Evolutionary conservation across 805 yeast species (phyloP).

Genomic region (Saturnispora ahearnii): DNA sequence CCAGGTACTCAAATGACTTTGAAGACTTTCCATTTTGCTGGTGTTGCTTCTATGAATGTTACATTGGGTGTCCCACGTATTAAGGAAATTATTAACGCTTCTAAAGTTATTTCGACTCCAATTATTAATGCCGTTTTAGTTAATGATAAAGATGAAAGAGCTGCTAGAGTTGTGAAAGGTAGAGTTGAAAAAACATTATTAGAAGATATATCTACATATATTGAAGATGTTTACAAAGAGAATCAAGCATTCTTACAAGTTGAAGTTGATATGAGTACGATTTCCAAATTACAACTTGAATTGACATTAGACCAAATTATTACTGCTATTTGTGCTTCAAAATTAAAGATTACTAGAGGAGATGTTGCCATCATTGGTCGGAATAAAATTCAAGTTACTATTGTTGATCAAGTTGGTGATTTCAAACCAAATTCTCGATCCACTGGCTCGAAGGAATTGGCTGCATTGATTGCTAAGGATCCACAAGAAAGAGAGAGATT

Average conservation of each 20-base stretch:
- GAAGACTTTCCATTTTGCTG: constrained; percentile 79
- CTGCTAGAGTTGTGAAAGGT: constrained; percentile 97
- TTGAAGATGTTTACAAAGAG: constrained; percentile 89
- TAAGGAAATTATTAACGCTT: constrained; percentile 96
- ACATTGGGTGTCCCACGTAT: constrained; percentile 99
- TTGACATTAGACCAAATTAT: constrained; percentile 81
- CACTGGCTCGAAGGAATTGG: constrained; percentile 27
- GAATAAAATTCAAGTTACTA: constrained; percentile 58
- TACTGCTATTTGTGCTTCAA: constrained; percentile 69
- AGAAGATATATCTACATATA: constrained; percentile 77
- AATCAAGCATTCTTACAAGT: constrained; percentile 70
- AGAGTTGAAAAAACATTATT: constrained; percentile 87
- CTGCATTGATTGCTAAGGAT: constrained; percentile 25
- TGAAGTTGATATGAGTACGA: constrained; percentile 72
- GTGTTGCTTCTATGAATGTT: constrained; percentile 98
- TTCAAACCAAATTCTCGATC: constrained; percentile 36
- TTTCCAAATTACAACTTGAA: constrained; percentile 85
- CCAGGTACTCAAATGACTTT: constrained; percentile 99
- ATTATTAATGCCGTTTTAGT: constrained; percentile 91
- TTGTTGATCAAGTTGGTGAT: constrained; percentile 35
- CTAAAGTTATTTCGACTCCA: constrained; percentile 91
- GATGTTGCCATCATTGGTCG: constrained; percentile 64
- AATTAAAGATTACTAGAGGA: constrained; percentile 66
- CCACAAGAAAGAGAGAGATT: constrained; percentile 30
- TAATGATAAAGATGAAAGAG: constrained; percentile 89